Evolutionary conservation across 78 protist species (phyloP).

Genomic region (Cavenderia fasciculata): DNA sequence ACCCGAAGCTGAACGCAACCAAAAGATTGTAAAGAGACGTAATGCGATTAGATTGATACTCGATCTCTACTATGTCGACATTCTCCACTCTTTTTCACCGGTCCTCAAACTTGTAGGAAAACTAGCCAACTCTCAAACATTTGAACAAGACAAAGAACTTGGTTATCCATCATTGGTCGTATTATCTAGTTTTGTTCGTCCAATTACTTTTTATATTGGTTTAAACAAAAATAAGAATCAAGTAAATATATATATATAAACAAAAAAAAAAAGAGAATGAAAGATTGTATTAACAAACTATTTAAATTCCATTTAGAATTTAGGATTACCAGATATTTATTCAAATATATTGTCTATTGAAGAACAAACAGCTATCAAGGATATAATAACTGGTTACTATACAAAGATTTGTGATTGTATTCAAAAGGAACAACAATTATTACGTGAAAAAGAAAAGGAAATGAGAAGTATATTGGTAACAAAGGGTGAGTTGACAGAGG

Average conservation of each 20-base stretch:
- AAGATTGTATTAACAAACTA: too few species aligned
- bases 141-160: conserved; percentile 44
- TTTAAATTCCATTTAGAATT: not conserved
- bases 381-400: conserved; percentile 13
- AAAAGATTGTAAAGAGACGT: conserved; percentile 50
- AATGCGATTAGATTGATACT: conserved; percentile 19
- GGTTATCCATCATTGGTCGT: conserved; percentile 18
- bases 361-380: not conserved
- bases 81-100: conserved; percentile 32
- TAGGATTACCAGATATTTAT: conserved; percentile 17
- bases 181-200: conserved; percentile 10
- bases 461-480: conserved; percentile 19
- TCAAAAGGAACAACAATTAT: conserved; percentile 29
- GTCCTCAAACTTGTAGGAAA: conserved; percentile 20
- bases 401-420: conserved; percentile 5
- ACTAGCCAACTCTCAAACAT: not conserved
- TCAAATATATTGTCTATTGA: conserved; percentile 13
- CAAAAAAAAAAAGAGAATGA: not conserved
- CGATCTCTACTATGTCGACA: conserved; percentile 38
- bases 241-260: not conserved
- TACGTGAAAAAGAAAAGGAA: conserved; percentile 69
- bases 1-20: conserved; percentile 18
- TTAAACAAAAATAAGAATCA: not conserved
- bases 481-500: conserved; percentile 75
- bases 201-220: conserved; percentile 9